Conservation (phyloP, 2,329 filamentous ascomycete genomes). For the Xylariaceae sp. region DNA sequence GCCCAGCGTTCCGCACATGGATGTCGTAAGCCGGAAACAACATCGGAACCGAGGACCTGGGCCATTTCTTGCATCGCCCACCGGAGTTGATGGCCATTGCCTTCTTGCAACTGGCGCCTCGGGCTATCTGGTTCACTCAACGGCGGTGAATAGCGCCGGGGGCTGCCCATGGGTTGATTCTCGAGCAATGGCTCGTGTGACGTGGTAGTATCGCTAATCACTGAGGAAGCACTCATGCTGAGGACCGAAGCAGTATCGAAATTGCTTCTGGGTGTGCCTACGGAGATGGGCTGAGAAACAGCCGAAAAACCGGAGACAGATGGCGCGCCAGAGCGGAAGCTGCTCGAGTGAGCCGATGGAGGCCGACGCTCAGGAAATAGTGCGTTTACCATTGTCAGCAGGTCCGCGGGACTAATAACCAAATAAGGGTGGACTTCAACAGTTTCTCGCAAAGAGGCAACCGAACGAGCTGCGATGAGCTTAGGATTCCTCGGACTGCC, state of each 20-base stretch:
- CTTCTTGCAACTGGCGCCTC: conserved; percentile 47
- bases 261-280: conserved; percentile 50
- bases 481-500: conserved; percentile 49
- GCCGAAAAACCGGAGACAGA: conserved; percentile 64
- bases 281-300: conserved; percentile 64
- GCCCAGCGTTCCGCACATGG: conserved; percentile 82
- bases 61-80: conserved; percentile 68
- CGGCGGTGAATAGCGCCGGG: conserved; percentile 52
- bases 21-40: conserved; percentile 64
- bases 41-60: conserved; percentile 60
- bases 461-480: conserved; percentile 65
- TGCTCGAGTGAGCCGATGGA: conserved; percentile 57
- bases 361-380: conserved; percentile 74
- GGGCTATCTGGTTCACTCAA: conserved; percentile 40
- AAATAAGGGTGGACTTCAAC: conserved; percentile 75
- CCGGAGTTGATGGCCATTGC: conserved; percentile 62
- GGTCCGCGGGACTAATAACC: conserved; percentile 73
- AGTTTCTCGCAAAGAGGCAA: conserved; percentile 71
- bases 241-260: conserved; percentile 66
- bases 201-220: conserved; percentile 65
- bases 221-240: conserved; percentile 68
- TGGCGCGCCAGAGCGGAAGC: conserved; percentile 61
- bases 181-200: conserved; percentile 62
- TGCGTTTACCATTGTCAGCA: conserved; percentile 75
- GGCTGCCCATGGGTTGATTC: conserved; percentile 43